These are phyloP conservation scores for Neophaeococcomyces aloes DNA, from an alignment of 2,329 filamentous ascomycete species.

Conservation along the genomic window DNA sequence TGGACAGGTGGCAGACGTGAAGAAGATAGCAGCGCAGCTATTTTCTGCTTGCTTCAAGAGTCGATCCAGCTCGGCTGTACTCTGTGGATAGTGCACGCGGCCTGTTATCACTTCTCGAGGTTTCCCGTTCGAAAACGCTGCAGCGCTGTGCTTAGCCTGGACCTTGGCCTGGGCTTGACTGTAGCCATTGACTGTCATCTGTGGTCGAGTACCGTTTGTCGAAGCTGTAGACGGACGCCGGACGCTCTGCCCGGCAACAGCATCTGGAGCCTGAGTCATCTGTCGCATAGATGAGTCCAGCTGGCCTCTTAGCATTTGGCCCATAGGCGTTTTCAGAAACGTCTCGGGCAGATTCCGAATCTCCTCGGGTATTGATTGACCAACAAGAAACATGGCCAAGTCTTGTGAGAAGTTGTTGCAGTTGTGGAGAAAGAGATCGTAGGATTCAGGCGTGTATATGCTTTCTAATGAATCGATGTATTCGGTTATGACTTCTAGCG, in stretches of 20 bases:
- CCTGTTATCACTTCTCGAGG: slow-evolving; percentile 22
- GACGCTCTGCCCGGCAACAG: slow-evolving; percentile 16
- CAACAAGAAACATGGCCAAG: slow-evolving; percentile 77
- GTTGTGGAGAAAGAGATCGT: slow-evolving; percentile 82
- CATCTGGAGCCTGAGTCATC: slow-evolving; percentile 49
- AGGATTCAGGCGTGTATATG: slow-evolving; percentile 77
- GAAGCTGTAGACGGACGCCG: slow-evolving; percentile 11
- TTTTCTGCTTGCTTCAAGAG: slow-evolving; percentile 50
- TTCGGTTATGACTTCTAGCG: slow-evolving; percentile 71
- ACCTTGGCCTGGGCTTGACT: no score
- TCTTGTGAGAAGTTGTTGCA: slow-evolving; percentile 98
- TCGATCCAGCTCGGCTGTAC: slow-evolving; percentile 48
- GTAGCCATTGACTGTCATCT: slow-evolving; percentile 10
- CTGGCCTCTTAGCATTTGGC: slow-evolving; percentile 74
- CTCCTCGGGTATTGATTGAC: slow-evolving; percentile 75
- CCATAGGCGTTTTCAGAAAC: slow-evolving; percentile 77
- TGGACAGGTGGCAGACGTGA: slow-evolving; percentile 76
- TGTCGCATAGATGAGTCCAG: slow-evolving; percentile 54
- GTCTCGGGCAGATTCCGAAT: slow-evolving; percentile 77
- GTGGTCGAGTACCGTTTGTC: background rate
- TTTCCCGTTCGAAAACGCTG: slow-evolving; percentile 11
- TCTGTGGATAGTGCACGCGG: slow-evolving; percentile 52
- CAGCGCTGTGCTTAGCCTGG: slow-evolving; percentile 12
- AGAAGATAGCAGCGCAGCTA: slow-evolving; percentile 75
- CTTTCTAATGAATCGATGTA: slow-evolving; percentile 75